phyloP scores from a whole-genome alignment of 495 filamentous ascomycete species.

The Neurospora sp. region DNA sequence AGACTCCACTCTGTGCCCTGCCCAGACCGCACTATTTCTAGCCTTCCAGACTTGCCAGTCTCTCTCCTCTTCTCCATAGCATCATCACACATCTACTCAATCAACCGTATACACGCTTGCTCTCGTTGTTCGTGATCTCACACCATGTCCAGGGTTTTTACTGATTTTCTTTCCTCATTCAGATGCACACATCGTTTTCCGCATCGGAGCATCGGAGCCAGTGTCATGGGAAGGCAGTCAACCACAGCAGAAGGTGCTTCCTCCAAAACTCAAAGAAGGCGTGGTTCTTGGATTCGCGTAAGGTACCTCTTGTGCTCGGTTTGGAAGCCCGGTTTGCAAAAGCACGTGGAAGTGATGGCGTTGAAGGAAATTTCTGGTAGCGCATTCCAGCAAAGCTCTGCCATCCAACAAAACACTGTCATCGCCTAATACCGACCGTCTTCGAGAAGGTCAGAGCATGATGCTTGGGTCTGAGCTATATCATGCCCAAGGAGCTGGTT shows the following conservation, averaged over 20 bases:
- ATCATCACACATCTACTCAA: too few relatives aligned
- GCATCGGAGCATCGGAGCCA: not conserved
- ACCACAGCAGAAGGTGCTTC: not conserved
- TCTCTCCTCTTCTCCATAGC: too few relatives aligned
- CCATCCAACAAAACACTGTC: not conserved
- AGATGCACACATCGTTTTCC: not conserved
- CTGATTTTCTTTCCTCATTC: not conserved
- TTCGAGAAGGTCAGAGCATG: not conserved
- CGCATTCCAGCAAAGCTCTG: not conserved
- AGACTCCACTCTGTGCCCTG: too few relatives aligned
- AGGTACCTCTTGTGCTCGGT: slow-evolving; percentile 5
- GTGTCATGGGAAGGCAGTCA: not conserved
- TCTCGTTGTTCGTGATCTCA: too few relatives aligned
- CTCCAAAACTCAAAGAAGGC: not conserved
- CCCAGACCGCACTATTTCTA: too few relatives aligned
- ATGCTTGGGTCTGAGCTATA: too few relatives aligned
- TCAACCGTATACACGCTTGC: too few relatives aligned
- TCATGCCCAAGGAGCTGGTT: too few relatives aligned
- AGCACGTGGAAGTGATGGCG: not conserved
- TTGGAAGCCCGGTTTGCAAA: slow-evolving; percentile 13
- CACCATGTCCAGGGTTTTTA: not conserved
- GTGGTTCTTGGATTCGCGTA: slow-evolving; percentile 28
- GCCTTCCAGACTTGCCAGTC: too few relatives aligned
- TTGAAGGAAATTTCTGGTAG: not conserved
- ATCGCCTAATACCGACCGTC: not conserved